Conservation (phyloP, 345 rosid genomes). For the Noccaea bulbosa region DNA sequence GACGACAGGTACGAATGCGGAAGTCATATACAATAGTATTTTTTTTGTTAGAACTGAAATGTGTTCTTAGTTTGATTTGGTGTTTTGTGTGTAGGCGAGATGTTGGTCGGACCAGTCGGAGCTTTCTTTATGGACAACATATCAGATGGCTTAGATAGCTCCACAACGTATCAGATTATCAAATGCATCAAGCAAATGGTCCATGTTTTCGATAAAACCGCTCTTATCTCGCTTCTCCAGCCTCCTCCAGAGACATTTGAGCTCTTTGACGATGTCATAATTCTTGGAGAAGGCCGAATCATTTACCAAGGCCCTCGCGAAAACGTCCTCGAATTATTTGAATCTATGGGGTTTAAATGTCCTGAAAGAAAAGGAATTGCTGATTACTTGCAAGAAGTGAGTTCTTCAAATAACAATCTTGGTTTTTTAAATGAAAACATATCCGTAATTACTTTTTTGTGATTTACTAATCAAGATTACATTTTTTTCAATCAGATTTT, state of each 20-base stretch:
- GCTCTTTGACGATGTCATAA: conserved; percentile 74
- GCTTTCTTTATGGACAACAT: conserved; percentile 81
- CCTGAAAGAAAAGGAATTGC: conserved; percentile 78
- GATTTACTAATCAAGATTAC: background rate
- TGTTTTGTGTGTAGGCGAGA: conserved; percentile 55
- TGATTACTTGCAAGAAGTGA: conserved; percentile 82
- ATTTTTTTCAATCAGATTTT: conserved; percentile 50
- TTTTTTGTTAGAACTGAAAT: background rate
- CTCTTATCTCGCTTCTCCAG: conserved; percentile 77
- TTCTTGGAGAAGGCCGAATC: conserved; percentile 67
- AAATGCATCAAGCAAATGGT: conserved; percentile 60
- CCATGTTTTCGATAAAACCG: conserved; percentile 62
- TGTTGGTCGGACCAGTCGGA: conserved; percentile 73
- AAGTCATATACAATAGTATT: background rate
- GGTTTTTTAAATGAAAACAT: background rate
- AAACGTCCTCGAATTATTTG: conserved; percentile 58
- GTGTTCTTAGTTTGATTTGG: background rate
- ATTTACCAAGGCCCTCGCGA: conserved; percentile 77
- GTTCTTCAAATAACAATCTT: conserved; percentile 20
- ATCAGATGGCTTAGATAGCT: conserved; percentile 81
- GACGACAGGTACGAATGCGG: conserved; percentile 57
- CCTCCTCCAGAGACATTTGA: conserved; percentile 81
- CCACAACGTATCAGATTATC: conserved; percentile 72
- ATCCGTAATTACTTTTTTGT: background rate
- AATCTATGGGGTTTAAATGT: conserved; percentile 69